Base-by-base conservation (phyloP, 2,329 filamentous ascomycete species). In the Colletotrichum tropicicola region DNA sequence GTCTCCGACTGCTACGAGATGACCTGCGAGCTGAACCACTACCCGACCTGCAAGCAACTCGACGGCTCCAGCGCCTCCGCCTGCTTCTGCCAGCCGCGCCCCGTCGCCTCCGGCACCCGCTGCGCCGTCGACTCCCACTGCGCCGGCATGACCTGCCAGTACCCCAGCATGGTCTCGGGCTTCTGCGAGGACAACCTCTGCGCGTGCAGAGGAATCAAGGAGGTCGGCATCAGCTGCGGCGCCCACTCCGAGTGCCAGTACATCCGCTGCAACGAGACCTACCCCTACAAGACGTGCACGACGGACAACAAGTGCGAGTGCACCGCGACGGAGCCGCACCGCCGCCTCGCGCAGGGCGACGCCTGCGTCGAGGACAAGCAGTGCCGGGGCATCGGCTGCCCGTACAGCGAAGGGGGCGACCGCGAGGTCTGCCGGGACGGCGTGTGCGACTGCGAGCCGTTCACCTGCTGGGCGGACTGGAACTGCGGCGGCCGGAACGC, bases 61-160 rank as follows among this genome's bases (percentile, higher is more conserved):
- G 15, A 6, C 23, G 28, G 25, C 39, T 21, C n/a, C 27, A n/a
- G 7, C 2, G 54, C 23, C 4, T 7, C 39, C 6, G n/a, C 32
- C 58, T 60, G 45, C 45, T 21, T 6, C 3, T 59, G 54, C 30
- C 10, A 37, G 4, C 27, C 30, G 2, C 19, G 28, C 15, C 28
- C 37, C 15, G 25, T 48, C 12, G n/a, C 21, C 12, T 7, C 39
- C 5, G 51, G 58, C 27, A 23, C 58, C 8, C 10, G 30, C 19
- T 65, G 62, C 44, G 27, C 25, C 8, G 25, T 37, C 44, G 58
- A 63, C 28, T 21, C 35, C 2, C 35, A 57, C 35, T 65, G 62
- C 51, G 37, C 30, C 28, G 51, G 49, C 6, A 21, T 65, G 5
- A n/a, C 17, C 21, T 63, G 58, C 21, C 43, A 17, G 9, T 30